Conservation (phyloP, 2,329 filamentous ascomycete genomes). For the Sporothrix sp. region DNA sequence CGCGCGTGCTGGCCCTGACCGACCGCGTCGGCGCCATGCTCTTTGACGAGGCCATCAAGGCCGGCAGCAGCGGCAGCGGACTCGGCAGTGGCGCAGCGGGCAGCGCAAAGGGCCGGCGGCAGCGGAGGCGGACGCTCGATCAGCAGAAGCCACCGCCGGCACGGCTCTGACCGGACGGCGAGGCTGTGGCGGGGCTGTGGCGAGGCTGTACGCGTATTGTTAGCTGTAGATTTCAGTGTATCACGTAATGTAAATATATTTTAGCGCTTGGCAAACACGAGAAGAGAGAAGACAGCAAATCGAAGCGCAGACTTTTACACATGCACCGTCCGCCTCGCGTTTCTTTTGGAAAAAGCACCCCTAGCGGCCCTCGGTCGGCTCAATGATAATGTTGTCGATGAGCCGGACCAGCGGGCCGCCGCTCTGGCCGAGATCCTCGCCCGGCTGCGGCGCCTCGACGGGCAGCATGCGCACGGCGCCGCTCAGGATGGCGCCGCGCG, state of each 20-base stretch:
- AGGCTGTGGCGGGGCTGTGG: too few relatives aligned
- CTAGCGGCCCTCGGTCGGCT: slow-evolving; percentile 24
- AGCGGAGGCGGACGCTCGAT: slow-evolving; percentile 6
- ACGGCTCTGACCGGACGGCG: background rate
- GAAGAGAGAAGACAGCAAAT: too few relatives aligned
- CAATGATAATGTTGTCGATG: slow-evolving; percentile 85
- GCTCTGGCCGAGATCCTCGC: slow-evolving; percentile 65
- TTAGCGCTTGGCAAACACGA: too few relatives aligned
- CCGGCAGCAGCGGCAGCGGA: too few relatives aligned
- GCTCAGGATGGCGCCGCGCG: slow-evolving; percentile 72
- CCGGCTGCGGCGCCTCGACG: slow-evolving; percentile 57
- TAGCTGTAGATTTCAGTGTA: too few relatives aligned
- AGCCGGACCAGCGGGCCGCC: slow-evolving; percentile 69
- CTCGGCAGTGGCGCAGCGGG: too few relatives aligned
- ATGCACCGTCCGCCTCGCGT: too few relatives aligned
- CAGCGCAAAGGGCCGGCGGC: too few relatives aligned
- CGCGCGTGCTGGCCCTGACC: slow-evolving; percentile 66
- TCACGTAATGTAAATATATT: background rate
- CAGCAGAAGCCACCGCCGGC: slow-evolving; percentile 1
- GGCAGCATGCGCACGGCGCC: slow-evolving; percentile 85
- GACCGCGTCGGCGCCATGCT: slow-evolving; percentile 62
- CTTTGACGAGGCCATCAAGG: slow-evolving; percentile 48
- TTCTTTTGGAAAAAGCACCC: background rate
- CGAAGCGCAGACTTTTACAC: too few relatives aligned
- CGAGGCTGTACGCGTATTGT: too few relatives aligned